Conservation (phyloP, 129 eudicot species). For the Helianthus tuberosus region DNA sequence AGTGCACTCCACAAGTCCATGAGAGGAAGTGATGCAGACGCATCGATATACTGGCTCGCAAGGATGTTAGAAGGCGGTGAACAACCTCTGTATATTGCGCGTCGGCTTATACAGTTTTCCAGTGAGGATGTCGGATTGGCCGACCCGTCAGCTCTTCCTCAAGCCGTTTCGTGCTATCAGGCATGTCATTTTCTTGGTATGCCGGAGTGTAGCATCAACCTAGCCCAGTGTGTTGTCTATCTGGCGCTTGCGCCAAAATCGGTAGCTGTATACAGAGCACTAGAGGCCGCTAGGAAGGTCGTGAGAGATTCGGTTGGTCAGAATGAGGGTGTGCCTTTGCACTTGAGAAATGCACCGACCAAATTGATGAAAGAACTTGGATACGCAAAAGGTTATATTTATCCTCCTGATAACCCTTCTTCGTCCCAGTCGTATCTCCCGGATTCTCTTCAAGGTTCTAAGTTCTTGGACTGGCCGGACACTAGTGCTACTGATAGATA, state of each 20-base stretch:
- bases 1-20: conserved; percentile 90
- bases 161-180: conserved; percentile 92
- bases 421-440: conserved; percentile 64
- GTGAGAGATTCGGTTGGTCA: conserved; percentile 83
- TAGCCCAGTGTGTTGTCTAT: conserved; percentile 86
- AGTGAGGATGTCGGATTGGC: conserved; percentile 93
- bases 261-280: conserved; percentile 64
- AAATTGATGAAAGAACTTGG: conserved; percentile 87
- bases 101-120: conserved; percentile 75
- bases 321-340: conserved; percentile 88
- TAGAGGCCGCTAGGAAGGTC: conserved; percentile 60
- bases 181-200: conserved; percentile 92
- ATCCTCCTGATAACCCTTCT: conserved; percentile 79
- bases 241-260: conserved; percentile 96
- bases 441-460: conserved; percentile 62
- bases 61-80: conserved; percentile 97
- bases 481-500: neutral
- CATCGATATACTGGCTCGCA: conserved; percentile 88
- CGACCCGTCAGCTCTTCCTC: conserved; percentile 68
- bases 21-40: conserved; percentile 90
- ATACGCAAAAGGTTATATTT: conserved; percentile 72
- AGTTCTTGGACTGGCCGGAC: conserved; percentile 80
- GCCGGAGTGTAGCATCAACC: conserved; percentile 82
- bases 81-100: conserved; percentile 86
- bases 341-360: conserved; percentile 89